Base-by-base conservation (phyloP, 208 protist genomes). In the Leishmania mexicana region DNA sequence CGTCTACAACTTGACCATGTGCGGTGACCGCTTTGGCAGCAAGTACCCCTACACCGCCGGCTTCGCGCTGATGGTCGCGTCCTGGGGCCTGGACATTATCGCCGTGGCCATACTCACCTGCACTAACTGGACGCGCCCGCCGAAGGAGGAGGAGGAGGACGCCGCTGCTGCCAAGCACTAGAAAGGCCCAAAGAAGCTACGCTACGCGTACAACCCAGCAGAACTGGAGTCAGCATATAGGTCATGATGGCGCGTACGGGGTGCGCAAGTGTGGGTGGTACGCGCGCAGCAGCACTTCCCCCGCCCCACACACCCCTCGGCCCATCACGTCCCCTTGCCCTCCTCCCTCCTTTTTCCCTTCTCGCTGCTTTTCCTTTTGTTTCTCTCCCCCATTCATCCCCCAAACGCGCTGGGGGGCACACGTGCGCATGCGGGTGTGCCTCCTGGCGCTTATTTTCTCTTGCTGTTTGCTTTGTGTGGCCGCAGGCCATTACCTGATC, bases 1-100 rank as follows among this genome's bases (percentile, higher is more conserved):
- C 67, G 89, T 90, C 47, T 78, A 86, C 83, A 87, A 35, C 71
- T 40, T 68, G 28, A 79, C 68, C 38, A 86, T 91, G 83, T 89
- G 88, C 80, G 78, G 60, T 35, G 54, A 28, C 77, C n/a, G 49
- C 28, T 86, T 67, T 57, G 82, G 81, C 75, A 58, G 54, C 71
- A 62, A 67, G 70, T 81, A 76, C 64, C 64, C 76, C 49, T 87
- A 86, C 84, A 86, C 79, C 70, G 81, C 84, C 45, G 89, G 89
- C 78, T 92, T 92, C 57, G 86, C 68, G 53, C 76, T 92, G 64
- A 81, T 92, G 83, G 82, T 90, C 28, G 85, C 81, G 40, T 78
- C 86, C 38, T 89, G 83, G 80, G 76, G 79, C 70, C 78, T 92
- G 62, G 74, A 92, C 75, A 67, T 92, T 17, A 75, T 92, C 47